Evolutionary conservation across 2,329 filamentous ascomycete genomes (phyloP), one percentile per base, ranked within the genome.

Genomic region (Mycosphaerella arachidis): DNA sequence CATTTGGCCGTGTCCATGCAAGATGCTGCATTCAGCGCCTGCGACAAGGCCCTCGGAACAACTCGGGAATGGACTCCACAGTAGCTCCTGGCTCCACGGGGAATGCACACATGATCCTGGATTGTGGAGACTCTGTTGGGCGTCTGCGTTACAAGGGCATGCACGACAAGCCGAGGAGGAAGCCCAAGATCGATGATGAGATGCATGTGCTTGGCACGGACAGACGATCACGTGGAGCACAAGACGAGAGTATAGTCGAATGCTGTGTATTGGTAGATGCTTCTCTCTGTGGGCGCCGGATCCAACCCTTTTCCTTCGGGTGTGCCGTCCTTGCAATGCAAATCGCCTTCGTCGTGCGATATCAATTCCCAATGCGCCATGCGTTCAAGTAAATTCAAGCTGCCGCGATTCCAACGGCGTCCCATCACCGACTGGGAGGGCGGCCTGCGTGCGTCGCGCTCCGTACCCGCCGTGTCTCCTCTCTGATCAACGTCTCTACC

Each of bases 401-500:
- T 31, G 30, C 50, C 24, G 24, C 24, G 24, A 24, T 24, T 24
- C 24, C 24, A 24, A 3, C 24, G 24, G 24, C 24, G 24, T 18
- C 50, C 50, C 52, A 37, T 59, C 55, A 57, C 40, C 57, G 57
- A 55, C 45, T 27, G 7, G 51, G 45, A 16, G 51, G 51, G 7
- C 33, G 30, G n/a, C 33, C 48, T 43, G 43, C 33, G 12, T 37
- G 27, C 3, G 35, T 10, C 6, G 35, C 35, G 45, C 50, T 55
- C 48, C 53, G 54, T 24, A 61, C 57, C n/a, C 76, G 73, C 48
- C 66, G 70, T 35, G 74, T 74, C 63, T 81, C 79, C 30, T 77
- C 73, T 16, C 73, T 73, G 58, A 81, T 79, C 64, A 81, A 68
- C 56, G 74, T 76, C 65, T 81, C 79, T 54, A 81, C 77, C 43